Evolutionary conservation across 345 rosid genomes (phyloP).

Genomic region (Brassica cretica): DNA sequence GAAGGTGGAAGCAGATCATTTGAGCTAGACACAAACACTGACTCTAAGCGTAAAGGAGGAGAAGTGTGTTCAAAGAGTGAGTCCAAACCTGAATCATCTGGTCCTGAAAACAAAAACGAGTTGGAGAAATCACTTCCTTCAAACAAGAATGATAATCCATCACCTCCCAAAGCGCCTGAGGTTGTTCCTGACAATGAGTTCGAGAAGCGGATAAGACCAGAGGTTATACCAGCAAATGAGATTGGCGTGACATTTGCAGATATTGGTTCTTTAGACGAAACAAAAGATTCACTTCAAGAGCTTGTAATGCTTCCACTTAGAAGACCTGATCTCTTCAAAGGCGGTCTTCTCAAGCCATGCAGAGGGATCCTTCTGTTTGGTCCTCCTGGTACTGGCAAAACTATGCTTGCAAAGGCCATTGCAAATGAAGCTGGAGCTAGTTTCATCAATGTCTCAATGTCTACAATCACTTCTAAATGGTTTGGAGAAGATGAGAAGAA

Average conservation of each 20-base stretch:
- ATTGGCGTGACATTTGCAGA: conserved; percentile 97
- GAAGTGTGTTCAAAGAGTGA: conserved; percentile 65
- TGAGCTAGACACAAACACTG: conserved; percentile 76
- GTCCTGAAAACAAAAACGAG: conserved; percentile 59
- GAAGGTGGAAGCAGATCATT: conserved; percentile 66
- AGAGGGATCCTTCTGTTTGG: conserved; percentile 94
- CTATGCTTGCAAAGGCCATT: conserved; percentile 98
- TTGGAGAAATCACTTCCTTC: conserved; percentile 59
- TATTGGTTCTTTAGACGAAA: conserved; percentile 90
- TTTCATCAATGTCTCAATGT: conserved; percentile 98
- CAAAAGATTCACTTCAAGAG: conserved; percentile 93
- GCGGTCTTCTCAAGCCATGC: conserved; percentile 98
- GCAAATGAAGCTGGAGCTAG: conserved; percentile 99
- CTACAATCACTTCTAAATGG: conserved; percentile 99
- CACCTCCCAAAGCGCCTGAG: conserved; percentile 70
- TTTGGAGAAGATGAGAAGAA: conserved; percentile 99
- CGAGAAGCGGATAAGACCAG: conserved; percentile 52
- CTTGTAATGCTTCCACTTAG: conserved; percentile 98
- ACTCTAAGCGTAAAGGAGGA: conserved; percentile 59
- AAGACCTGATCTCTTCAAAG: conserved; percentile 94
- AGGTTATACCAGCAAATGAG: conserved; percentile 87
- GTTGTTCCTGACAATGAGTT: conserved; percentile 91
- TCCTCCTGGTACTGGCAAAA: conserved; percentile 99
- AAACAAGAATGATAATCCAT: conserved; percentile 65
- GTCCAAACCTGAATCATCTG: conserved; percentile 49